phyloP scores from a whole-genome alignment of 148 eudicot species.

The Rhododendron griersonianum region DNA sequence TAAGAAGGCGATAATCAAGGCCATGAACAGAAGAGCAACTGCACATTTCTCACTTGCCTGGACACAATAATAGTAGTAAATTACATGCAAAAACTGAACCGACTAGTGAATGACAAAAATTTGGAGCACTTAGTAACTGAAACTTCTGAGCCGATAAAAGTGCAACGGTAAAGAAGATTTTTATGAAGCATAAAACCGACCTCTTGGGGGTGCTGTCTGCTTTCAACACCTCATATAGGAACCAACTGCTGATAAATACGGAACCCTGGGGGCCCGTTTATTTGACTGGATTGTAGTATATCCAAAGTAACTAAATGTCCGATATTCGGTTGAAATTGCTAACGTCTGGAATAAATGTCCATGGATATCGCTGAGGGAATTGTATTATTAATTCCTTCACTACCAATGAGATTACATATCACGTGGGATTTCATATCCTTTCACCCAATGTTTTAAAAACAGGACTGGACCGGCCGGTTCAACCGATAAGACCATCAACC shows the following conservation, averaged over 20 bases:
- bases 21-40: constrained; percentile 37
- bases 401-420: neutral
- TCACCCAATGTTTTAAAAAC: too few relatives aligned
- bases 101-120: neutral
- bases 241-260: neutral
- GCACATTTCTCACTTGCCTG: constrained; percentile 82
- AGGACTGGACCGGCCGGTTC: too few relatives aligned
- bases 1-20: constrained; percentile 47
- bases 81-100: neutral
- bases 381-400: neutral
- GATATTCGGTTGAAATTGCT: too few relatives aligned
- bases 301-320: too few relatives aligned
- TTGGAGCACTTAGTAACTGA: neutral
- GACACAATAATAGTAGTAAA: neutral
- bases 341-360: neutral
- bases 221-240: neutral
- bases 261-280: neutral
- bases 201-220: too few relatives aligned
- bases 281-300: too few relatives aligned
- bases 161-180: neutral
- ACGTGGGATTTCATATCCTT: neutral
- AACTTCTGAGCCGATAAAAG: neutral
- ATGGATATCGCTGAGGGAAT: neutral
- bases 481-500: too few relatives aligned
- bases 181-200: neutral